Base-by-base conservation (phyloP, 257 asterid genomes). In the Mentha longifolia region DNA sequence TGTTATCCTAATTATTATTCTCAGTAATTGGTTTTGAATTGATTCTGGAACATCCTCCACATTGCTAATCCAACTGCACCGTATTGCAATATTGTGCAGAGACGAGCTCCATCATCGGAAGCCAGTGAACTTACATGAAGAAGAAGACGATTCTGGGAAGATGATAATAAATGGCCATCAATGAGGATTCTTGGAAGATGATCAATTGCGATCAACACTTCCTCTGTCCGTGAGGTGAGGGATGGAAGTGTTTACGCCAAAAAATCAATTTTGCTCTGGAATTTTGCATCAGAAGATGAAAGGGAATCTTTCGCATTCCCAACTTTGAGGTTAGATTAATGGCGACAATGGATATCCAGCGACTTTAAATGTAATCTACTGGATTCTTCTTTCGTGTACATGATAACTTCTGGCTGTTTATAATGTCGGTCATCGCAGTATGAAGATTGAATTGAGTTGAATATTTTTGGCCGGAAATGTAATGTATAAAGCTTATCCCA, bases 71-170 rank as follows among this genome's bases (percentile, higher is more conserved):
- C 12, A 41, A 7, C 46, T 41, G 11, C 46, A 7, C 13, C 46
- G 13, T 41, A 2, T 10, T 41, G 46, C 46, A 41, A 41, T 41
- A 41, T 41, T 41, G 12, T 41, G 79, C 82, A 85, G 90, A 60
- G 85, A 85, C 10, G 87, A 78, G 74, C 68, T 80, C 8, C 67
- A 65, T 67, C 79, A 65, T 39, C 71, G 70, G 55, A 71, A 68
- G 66, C 33, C 70, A 16, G 46, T 47, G 11, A 69, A 16, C 61
- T 68, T 58, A 45, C 81, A 68, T 35, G 73, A 67, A 65, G 83
- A 82, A 68, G 80, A 74, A 1, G 83, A 79, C 46, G 37, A 3
- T 9, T 35, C 78, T 2, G 70, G 67, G 65, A 49, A 63, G 63
- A 45, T 73, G n/a, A 56, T 71, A 33, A 66, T 70, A 49, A 73